Evolutionary conservation across 352 stramenopile species (phyloP).

Genomic region (Globisporangium alternatum): DNA sequence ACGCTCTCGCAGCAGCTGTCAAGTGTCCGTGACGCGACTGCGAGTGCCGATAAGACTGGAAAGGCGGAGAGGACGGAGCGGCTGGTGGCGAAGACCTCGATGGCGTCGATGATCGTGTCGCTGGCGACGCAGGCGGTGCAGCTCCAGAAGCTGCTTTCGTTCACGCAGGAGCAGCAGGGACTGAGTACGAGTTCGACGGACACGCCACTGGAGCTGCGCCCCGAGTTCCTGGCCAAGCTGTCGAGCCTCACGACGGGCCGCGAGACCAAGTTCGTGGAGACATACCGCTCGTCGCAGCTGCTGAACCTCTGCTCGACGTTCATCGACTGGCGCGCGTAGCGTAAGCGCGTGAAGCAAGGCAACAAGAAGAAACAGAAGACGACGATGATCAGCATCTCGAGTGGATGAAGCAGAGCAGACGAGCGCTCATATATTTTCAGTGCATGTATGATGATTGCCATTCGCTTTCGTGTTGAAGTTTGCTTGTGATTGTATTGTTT

Average conservation of each 20-base stretch:
- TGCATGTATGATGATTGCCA: not conserved
- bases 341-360: not conserved
- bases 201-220: constrained; percentile 40
- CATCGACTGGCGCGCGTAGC: constrained; percentile 56
- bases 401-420: not conserved
- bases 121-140: constrained; percentile 51
- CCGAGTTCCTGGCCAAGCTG: constrained; percentile 42
- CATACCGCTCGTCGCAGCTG: constrained; percentile 49
- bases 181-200: constrained; percentile 15
- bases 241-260: constrained; percentile 38
- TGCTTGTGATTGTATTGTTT: constrained; percentile 1
- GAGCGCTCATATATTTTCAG: constrained; percentile 4
- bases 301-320: constrained; percentile 58
- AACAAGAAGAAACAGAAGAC: not conserved
- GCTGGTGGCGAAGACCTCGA: constrained; percentile 42
- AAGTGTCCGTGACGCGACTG: constrained; percentile 25
- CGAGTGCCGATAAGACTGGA: constrained; percentile 11
- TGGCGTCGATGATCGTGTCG: constrained; percentile 63
- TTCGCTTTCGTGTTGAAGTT: constrained; percentile 4
- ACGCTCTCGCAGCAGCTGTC: constrained; percentile 53
- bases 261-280: constrained; percentile 55
- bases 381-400: not conserved
- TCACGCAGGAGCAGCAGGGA: constrained; percentile 41
- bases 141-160: constrained; percentile 46
- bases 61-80: constrained; percentile 22